phyloP scores from a whole-genome alignment of 1,284 basidiomycete species.

The Cryptococcus sp. region DNA sequence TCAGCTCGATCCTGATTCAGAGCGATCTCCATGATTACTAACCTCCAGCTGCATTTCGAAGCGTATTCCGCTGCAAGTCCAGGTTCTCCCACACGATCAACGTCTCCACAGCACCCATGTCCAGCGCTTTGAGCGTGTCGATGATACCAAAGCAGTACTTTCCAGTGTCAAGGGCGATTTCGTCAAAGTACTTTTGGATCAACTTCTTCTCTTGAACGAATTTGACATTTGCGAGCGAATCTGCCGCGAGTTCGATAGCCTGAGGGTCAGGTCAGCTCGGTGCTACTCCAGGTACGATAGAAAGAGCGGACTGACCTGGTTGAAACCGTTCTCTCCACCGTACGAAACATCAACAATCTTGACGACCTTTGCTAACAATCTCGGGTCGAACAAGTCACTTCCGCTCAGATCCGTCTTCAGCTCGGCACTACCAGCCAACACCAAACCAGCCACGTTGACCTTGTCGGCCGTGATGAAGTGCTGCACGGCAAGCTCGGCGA shows the following conservation, averaged over 20 bases:
- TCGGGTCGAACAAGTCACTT: constrained; percentile 93
- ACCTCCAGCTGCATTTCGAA: constrained; percentile 89
- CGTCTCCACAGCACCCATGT: constrained; percentile 95
- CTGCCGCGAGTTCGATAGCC: constrained; percentile 96
- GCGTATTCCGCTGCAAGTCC: constrained; percentile 78
- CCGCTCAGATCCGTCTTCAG: constrained; percentile 98
- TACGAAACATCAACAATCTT: constrained; percentile 99
- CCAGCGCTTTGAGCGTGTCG: constrained; percentile 94
- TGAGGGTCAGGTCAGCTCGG: constrained; percentile 47
- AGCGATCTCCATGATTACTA: constrained; percentile 3
- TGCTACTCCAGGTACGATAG: background rate
- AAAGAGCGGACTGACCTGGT: constrained; percentile 64
- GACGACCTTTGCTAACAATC: constrained; percentile 86
- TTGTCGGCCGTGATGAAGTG: constrained; percentile 98
- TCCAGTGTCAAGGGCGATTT: constrained; percentile 96
- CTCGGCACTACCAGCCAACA: constrained; percentile 97
- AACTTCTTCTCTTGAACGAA: constrained; percentile 99
- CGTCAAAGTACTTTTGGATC: constrained; percentile 98
- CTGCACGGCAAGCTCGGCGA: constrained; percentile 94
- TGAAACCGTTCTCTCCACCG: constrained; percentile 98
- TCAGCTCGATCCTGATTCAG: background rate
- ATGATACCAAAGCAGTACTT: constrained; percentile 98
- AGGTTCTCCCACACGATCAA: constrained; percentile 98
- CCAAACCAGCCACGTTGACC: constrained; percentile 94
- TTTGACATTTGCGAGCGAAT: constrained; percentile 96